Evolutionary conservation across 2,329 filamentous ascomycete genomes (phyloP).

Genomic region (Zasmidium angulare): DNA sequence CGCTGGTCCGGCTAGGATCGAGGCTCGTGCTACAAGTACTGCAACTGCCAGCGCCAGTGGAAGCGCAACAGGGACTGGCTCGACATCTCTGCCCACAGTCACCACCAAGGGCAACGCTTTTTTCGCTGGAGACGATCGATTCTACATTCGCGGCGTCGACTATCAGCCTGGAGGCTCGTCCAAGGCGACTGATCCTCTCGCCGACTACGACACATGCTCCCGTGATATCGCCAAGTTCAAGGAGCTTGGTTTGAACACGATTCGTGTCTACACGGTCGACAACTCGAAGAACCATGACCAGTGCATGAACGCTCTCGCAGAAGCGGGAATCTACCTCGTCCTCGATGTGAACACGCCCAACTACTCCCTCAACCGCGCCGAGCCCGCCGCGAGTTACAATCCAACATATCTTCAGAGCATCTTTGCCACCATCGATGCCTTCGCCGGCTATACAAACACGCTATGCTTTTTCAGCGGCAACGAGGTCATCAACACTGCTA

Average conservation of each 20-base stretch:
- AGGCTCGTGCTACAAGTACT: constrained; percentile 25
- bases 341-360: constrained; percentile 83
- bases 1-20: constrained; percentile 36
- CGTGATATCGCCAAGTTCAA: constrained; percentile 80
- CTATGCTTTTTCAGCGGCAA: constrained; percentile 79
- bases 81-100: constrained; percentile 51
- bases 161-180: constrained; percentile 56
- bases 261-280: constrained; percentile 91
- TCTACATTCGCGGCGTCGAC: constrained; percentile 62
- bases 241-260: constrained; percentile 80
- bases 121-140: constrained; percentile 60
- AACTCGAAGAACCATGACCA: constrained; percentile 76
- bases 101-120: constrained; percentile 63
- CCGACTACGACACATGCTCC: constrained; percentile 66
- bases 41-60: constrained; percentile 31
- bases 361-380: constrained; percentile 78
- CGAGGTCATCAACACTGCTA: constrained; percentile 66
- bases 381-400: constrained; percentile 76
- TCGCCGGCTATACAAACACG: constrained; percentile 79
- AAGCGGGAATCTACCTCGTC: constrained; percentile 86
- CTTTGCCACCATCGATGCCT: constrained; percentile 83
- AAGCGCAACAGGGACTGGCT: constrained; percentile 38
- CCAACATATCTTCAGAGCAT: constrained; percentile 77
- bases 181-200: constrained; percentile 68
- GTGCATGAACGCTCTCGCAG: constrained; percentile 77